Evolutionary conservation across 345 rosid genomes (phyloP).

Genomic region (Conringia planisiliqua): DNA sequence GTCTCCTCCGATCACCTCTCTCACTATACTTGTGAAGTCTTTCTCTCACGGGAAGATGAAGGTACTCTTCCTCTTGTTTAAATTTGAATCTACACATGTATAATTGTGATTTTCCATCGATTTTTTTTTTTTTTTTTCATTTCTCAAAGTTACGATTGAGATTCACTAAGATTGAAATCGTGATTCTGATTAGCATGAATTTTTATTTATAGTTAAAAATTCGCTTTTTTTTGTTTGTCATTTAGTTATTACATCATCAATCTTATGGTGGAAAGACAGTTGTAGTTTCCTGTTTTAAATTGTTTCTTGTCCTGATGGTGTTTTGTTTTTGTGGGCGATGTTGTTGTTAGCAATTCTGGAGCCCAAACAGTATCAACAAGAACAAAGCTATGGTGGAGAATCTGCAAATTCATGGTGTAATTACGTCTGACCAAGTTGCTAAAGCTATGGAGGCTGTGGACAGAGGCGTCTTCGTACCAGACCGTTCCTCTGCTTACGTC

Average conservation of each 20-base stretch:
- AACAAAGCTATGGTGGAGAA: slow-evolving; percentile 80
- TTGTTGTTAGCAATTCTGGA: slow-evolving; percentile 51
- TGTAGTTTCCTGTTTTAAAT: background rate
- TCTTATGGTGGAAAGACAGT: background rate
- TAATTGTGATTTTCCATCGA: background rate
- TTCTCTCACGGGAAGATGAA: slow-evolving; percentile 12
- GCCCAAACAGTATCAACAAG: slow-evolving; percentile 51
- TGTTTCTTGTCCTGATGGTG: background rate
- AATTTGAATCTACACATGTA: background rate
- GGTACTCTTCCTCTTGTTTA: background rate
- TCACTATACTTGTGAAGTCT: background rate
- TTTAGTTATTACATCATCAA: background rate
- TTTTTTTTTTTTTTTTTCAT: background rate
- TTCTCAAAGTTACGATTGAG: no score
- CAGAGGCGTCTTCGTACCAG: slow-evolving; percentile 76
- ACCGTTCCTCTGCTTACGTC: slow-evolving; percentile 61
- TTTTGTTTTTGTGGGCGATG: background rate
- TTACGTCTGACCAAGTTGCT: slow-evolving; percentile 58
- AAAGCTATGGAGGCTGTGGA: slow-evolving; percentile 89
- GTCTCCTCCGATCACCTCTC: background rate
- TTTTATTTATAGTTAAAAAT: background rate
- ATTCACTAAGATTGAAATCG: no score
- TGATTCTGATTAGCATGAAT: no score
- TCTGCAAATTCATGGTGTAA: slow-evolving; percentile 53
- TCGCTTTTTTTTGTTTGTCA: background rate